phyloP scores from a whole-genome alignment of 1,284 basidiomycete species.

The Taiwanofungus camphoratus region DNA sequence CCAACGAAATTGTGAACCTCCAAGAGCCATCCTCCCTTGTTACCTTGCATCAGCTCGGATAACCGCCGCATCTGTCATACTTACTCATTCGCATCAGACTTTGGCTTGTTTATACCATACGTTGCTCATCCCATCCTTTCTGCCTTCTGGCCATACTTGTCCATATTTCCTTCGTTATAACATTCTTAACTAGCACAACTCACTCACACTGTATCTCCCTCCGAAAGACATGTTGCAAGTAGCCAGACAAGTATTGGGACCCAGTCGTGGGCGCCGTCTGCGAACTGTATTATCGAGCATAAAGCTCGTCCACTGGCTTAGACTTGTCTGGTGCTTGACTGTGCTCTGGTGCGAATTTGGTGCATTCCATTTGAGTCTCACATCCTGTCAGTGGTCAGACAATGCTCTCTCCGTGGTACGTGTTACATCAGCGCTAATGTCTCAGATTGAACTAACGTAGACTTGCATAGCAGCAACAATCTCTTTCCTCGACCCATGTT shows the following conservation, averaged over 20 bases:
- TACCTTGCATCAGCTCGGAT: too few species aligned
- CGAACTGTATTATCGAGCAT: neutral
- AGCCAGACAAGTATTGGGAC: neutral
- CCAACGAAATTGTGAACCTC: too few species aligned
- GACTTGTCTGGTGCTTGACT: constrained; percentile 52
- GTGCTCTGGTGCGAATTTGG: constrained; percentile 68
- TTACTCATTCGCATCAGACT: too few species aligned
- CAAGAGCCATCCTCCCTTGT: too few species aligned
- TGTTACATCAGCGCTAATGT: constrained; percentile 2
- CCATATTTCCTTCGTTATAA: too few species aligned
- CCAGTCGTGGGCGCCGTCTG: neutral
- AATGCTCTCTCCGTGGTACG: constrained; percentile 18
- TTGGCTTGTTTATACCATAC: too few species aligned
- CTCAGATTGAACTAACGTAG: neutral
- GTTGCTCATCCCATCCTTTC: too few species aligned
- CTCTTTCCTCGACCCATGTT: constrained; percentile 43
- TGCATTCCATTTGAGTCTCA: constrained; percentile 43
- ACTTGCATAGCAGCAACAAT: neutral
- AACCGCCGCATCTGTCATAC: too few species aligned
- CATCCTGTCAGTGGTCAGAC: constrained; percentile 50
- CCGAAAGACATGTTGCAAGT: neutral
- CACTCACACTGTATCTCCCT: too few species aligned
- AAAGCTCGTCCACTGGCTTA: constrained; percentile 29
- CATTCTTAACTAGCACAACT: too few species aligned
- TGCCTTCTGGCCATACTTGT: too few species aligned